These are phyloP conservation scores for Cytospora schulzeri DNA, from an alignment of 2,329 filamentous ascomycete genomes.

Conservation along the genomic window DNA sequence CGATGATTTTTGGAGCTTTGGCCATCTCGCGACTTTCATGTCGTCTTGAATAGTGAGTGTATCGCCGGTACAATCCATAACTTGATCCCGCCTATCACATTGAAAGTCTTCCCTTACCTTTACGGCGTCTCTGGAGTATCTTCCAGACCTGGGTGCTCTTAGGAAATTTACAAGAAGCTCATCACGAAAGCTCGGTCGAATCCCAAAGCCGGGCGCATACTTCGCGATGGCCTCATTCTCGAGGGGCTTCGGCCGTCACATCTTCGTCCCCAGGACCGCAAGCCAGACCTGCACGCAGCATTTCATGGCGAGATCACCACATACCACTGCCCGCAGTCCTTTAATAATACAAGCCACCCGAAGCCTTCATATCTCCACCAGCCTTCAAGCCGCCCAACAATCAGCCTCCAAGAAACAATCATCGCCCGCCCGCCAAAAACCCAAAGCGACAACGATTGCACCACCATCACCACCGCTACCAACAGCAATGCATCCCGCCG, in stretches of 20 bases:
- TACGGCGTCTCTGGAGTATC: neutral
- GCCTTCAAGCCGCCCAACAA: constrained; percentile 15
- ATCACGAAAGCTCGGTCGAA: neutral
- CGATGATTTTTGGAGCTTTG: constrained; percentile 20
- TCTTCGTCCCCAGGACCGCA: constrained; percentile 30
- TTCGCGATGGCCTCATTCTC: constrained; percentile 41
- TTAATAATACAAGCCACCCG: constrained; percentile 19
- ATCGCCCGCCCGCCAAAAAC: neutral
- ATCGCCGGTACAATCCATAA: neutral
- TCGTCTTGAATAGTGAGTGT: neutral
- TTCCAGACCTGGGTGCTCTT: neutral
- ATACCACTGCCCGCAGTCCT: neutral
- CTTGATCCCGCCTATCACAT: neutral
- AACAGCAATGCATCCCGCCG: constrained; percentile 11
- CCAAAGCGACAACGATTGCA: neutral
- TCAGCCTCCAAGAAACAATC: constrained; percentile 5
- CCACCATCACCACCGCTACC: neutral
- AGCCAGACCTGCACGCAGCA: constrained; percentile 23
- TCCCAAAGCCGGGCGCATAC: constrained; percentile 1
- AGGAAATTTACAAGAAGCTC: neutral
- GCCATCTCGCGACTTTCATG: constrained; percentile 13
- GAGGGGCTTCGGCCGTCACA: constrained; percentile 34
- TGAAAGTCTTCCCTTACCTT: neutral
- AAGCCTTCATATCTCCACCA: constrained; percentile 25
- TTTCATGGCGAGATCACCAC: constrained; percentile 11